Evolutionary conservation across 805 yeast species (phyloP).

Genomic region (Hanseniaspora vineae): DNA sequence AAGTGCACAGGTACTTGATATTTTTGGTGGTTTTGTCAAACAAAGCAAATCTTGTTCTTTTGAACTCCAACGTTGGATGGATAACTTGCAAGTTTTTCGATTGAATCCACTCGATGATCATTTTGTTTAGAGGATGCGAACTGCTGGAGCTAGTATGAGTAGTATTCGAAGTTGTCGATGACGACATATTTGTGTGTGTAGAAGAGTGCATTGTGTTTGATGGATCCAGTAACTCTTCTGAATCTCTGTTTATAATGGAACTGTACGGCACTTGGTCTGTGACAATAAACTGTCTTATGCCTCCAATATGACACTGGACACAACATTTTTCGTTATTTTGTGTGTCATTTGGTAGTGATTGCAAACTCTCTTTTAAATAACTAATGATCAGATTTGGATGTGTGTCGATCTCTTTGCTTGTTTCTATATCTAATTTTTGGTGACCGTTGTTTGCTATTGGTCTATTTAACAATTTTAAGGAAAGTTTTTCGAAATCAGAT

Average conservation of each 20-base stretch:
- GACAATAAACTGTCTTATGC: conserved; percentile 18
- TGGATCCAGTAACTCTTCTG: background rate
- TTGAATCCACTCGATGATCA: conserved; percentile 18
- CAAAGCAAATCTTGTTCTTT: conserved; percentile 16
- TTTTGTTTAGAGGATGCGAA: conserved; percentile 10
- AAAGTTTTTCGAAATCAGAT: background rate
- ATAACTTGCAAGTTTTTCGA: conserved; percentile 10
- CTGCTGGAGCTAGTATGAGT: too few relatives aligned
- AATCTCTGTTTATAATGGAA: background rate
- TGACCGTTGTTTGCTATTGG: background rate
- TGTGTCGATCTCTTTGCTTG: conserved; percentile 6
- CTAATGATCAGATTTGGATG: conserved; percentile 10
- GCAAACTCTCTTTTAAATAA: background rate
- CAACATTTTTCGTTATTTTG: background rate
- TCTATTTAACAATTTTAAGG: background rate
- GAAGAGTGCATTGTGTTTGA: background rate
- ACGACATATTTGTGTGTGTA: background rate
- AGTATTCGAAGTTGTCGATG: background rate
- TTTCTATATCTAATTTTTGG: background rate
- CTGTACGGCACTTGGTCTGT: conserved; percentile 7
- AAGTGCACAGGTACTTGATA: conserved; percentile 10
- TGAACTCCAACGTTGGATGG: conserved; percentile 10
- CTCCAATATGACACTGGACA: conserved; percentile 18
- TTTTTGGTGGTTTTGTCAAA: conserved; percentile 6
- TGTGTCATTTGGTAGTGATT: conserved; percentile 11